Percentiles rank a stretch among this genome's conserved stretches.
Conservation (phyloP, 306 rosid genomes). For the Oemleria cerasiformis region DNA sequence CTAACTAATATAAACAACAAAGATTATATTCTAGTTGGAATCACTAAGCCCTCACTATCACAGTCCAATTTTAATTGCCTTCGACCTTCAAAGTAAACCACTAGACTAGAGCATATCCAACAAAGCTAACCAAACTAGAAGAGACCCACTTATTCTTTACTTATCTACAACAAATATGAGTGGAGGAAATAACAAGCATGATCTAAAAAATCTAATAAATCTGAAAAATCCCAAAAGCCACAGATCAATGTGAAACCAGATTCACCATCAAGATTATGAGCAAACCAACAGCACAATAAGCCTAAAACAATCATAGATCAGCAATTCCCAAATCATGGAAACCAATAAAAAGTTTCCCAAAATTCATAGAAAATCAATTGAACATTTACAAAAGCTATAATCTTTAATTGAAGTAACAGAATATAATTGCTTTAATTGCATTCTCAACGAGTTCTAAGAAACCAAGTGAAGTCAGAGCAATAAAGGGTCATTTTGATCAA, state of each 20-base stretch:
- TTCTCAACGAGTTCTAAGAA: background rate
- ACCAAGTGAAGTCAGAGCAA: background rate
- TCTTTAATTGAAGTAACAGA: background rate
- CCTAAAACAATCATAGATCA: conserved; percentile 7
- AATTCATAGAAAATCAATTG: background rate
- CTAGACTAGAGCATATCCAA: background rate
- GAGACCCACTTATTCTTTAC: background rate
- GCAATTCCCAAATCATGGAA: background rate
- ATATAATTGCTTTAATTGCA: background rate
- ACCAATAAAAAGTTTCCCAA: background rate
- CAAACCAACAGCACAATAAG: background rate
- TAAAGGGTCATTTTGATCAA: conserved; percentile 1
- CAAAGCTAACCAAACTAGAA: conserved; percentile 1
- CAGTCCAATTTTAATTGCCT: background rate
- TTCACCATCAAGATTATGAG: background rate
- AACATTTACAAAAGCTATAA: background rate
- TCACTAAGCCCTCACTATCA: background rate
- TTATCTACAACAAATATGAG: background rate
- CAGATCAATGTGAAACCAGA: conserved; percentile 12
- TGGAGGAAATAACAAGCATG: background rate
- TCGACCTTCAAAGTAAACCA: background rate
- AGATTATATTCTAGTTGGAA: background rate
- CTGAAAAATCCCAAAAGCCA: background rate
- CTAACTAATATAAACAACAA: background rate
- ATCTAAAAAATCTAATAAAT: conserved; percentile 7